These are phyloP conservation scores for Neolentinus lepideus DNA, from an alignment of 1,284 basidiomycete species.

Conservation along the genomic window DNA sequence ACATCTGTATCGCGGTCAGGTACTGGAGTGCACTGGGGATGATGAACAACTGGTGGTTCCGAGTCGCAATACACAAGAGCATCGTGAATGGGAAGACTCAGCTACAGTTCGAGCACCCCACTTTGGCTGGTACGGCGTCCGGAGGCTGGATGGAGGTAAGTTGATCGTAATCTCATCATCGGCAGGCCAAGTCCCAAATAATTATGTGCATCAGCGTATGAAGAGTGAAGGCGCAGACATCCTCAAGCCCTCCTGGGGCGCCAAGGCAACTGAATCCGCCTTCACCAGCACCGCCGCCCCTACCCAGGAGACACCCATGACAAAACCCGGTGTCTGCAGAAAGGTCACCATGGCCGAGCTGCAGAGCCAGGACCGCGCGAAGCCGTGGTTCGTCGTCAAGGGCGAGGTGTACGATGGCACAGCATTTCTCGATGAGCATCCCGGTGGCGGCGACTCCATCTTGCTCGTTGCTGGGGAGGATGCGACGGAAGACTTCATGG, in stretches of 20 bases:
- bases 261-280: not conserved
- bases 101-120: constrained; percentile 57
- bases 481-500: constrained; percentile 57
- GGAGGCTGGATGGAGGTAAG: constrained; percentile 58
- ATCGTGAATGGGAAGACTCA: constrained; percentile 18
- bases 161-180: not conserved
- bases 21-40: constrained; percentile 39
- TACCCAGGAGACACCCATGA: constrained; percentile 25
- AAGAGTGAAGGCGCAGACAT: constrained; percentile 41
- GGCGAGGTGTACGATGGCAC: constrained; percentile 52
- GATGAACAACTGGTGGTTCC: constrained; percentile 61
- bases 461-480: constrained; percentile 55
- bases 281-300: not conserved
- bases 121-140: constrained; percentile 39
- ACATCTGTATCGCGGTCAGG: constrained; percentile 9
- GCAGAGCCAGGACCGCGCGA: constrained; percentile 32
- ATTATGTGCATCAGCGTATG: constrained; percentile 28
- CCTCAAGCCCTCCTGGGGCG: constrained; percentile 33
- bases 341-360: constrained; percentile 44
- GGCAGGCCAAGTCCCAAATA: not conserved
- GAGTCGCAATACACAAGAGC: constrained; percentile 41
- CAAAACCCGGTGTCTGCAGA: constrained; percentile 30
- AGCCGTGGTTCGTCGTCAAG: constrained; percentile 56
- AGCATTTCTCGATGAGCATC: constrained; percentile 50
- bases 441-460: constrained; percentile 58